These are phyloP conservation scores for Capsicum baccatum DNA, from an alignment of 257 asterid genomes.

Conservation along the genomic window DNA sequence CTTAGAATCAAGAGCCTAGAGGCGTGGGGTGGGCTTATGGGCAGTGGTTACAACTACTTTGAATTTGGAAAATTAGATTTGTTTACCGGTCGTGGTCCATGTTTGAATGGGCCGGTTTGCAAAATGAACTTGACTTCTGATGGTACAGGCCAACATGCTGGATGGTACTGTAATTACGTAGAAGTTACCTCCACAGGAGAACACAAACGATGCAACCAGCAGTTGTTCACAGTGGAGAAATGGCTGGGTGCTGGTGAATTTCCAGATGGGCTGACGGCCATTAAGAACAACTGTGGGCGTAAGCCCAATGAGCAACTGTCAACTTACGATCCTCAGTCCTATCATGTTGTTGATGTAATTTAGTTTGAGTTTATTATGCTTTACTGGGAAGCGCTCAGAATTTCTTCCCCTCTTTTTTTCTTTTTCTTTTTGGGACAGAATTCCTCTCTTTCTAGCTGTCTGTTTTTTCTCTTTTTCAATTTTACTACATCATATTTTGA, in stretches of 20 bases:
- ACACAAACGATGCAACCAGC: slow-evolving; percentile 51
- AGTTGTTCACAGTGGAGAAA: slow-evolving; percentile 58
- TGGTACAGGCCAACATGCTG: slow-evolving; percentile 61
- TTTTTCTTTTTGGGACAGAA: not conserved
- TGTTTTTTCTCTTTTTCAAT: not conserved
- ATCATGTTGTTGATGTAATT: not conserved
- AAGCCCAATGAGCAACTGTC: not conserved
- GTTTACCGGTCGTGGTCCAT: slow-evolving; percentile 72
- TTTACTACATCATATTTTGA: not conserved
- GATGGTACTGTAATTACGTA: slow-evolving; percentile 67
- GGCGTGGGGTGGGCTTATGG: slow-evolving; percentile 82
- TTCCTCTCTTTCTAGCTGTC: not conserved
- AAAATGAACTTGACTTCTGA: slow-evolving; percentile 65
- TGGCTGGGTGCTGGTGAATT: slow-evolving; percentile 66
- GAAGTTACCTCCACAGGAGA: slow-evolving; percentile 61
- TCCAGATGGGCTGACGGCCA: slow-evolving; percentile 61
- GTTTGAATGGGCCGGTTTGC: slow-evolving; percentile 61
- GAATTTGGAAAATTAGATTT: slow-evolving; percentile 70
- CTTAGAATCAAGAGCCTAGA: slow-evolving; percentile 53
- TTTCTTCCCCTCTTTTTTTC: not conserved
- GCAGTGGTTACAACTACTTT: slow-evolving; percentile 55
- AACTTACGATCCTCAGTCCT: not conserved
- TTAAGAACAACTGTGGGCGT: slow-evolving; percentile 45
- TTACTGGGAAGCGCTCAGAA: not conserved
- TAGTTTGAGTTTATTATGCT: not conserved